Evolutionary conservation across 2,329 filamentous ascomycete species (phyloP).

Genomic region (Coniochaeta sp.): DNA sequence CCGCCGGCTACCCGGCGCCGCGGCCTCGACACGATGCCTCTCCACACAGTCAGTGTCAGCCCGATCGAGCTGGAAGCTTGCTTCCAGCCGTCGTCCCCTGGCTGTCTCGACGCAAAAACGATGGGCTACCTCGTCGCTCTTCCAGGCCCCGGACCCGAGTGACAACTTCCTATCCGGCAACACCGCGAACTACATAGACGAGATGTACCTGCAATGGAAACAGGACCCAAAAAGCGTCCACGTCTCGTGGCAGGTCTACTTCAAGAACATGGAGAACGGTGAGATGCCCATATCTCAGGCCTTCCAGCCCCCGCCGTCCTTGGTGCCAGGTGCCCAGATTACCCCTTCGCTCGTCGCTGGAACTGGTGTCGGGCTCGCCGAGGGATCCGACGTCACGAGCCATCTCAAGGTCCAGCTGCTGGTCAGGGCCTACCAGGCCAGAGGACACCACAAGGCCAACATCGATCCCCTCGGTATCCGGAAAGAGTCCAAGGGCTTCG

Average conservation of each 20-base stretch:
- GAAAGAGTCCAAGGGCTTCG: constrained; percentile 74
- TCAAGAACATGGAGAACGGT: constrained; percentile 97
- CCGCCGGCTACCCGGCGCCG: constrained; percentile 37
- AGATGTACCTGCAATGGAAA: constrained; percentile 99
- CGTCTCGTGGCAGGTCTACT: constrained; percentile 98
- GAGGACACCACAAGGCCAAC: constrained; percentile 96
- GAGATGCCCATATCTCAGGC: constrained; percentile 97
- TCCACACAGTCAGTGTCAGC: constrained; percentile 30
- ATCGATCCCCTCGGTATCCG: constrained; percentile 95
- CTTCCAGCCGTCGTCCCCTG: constrained; percentile 40
- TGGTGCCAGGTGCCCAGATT: constrained; percentile 77
- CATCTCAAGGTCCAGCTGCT: constrained; percentile 97
- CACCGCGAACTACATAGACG: constrained; percentile 98
- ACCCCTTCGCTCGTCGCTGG: constrained; percentile 67
- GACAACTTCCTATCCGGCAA: constrained; percentile 96
- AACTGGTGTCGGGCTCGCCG: constrained; percentile 54
- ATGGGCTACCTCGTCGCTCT: constrained; percentile 44
- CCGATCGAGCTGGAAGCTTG: constrained; percentile 34
- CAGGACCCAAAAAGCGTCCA: constrained; percentile 88
- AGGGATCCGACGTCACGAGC: constrained; percentile 81
- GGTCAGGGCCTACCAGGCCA: constrained; percentile 94
- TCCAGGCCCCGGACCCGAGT: constrained; percentile 65
- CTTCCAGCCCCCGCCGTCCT: constrained; percentile 89
- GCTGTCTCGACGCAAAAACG: constrained; percentile 42
- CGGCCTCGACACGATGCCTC: constrained; percentile 29